Conservation (phyloP, 441 rosid genomes). For the Isatis lusitanica region DNA sequence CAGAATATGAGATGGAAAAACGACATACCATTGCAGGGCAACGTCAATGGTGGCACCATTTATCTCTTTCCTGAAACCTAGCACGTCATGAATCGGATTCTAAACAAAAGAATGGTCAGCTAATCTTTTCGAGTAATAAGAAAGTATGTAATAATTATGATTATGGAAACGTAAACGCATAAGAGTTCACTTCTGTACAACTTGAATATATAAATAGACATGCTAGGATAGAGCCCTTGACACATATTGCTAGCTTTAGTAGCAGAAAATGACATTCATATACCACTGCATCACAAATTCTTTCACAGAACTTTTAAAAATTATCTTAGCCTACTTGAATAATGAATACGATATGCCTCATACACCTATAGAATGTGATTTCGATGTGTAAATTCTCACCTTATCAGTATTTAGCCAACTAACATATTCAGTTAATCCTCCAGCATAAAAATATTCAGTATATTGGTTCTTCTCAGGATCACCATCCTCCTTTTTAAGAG, state of each 20-base stretch:
- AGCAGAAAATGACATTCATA: background rate
- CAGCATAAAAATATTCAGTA: slow-evolving; percentile 70
- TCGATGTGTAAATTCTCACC: slow-evolving; percentile 40
- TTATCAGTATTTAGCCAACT: slow-evolving; percentile 83
- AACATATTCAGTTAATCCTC: slow-evolving; percentile 86
- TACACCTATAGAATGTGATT: background rate
- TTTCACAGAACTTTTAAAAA: background rate
- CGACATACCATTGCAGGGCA: slow-evolving; percentile 82
- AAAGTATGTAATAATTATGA: background rate
- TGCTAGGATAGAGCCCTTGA: slow-evolving; percentile 6
- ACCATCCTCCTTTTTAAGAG: slow-evolving; percentile 53
- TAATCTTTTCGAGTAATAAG: slow-evolving; percentile 25
- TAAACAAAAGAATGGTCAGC: slow-evolving; percentile 46
- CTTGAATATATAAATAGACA: background rate
- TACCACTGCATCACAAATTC: background rate
- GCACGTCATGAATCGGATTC: slow-evolving; percentile 81
- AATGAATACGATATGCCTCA: slow-evolving; percentile 1
- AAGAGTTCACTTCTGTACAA: slow-evolving; percentile 1
- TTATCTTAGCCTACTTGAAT: background rate
- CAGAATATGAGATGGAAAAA: background rate
- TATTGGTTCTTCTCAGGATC: slow-evolving; percentile 58
- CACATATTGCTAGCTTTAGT: background rate
- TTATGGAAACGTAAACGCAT: background rate
- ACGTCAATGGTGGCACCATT: slow-evolving; percentile 67
- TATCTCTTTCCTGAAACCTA: slow-evolving; percentile 62